Evolutionary conservation across 192 early-diverging fungal genomes (phyloP).

Genomic region (Podila clonocystis): DNA sequence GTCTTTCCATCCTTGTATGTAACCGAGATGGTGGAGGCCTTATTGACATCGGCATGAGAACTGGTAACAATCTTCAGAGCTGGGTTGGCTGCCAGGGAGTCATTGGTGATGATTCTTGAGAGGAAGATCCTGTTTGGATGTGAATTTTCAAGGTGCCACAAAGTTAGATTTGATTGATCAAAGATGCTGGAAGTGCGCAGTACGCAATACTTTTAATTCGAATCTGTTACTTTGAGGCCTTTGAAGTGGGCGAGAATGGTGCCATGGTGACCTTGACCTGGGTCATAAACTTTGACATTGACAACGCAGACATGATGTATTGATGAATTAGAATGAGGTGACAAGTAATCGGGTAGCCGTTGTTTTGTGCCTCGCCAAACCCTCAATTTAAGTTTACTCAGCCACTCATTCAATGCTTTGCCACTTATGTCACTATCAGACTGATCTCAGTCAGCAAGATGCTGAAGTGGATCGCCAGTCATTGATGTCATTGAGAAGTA

Average conservation of each 20-base stretch:
- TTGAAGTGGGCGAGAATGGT: conserved; percentile 56
- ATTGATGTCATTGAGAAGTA: too few relatives aligned
- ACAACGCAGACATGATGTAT: conserved; percentile 33
- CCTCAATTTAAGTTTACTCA: too few relatives aligned
- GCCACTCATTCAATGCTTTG: too few relatives aligned
- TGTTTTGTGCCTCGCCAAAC: too few relatives aligned
- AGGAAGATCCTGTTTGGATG: conserved; percentile 56
- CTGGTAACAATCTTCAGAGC: conserved; percentile 58
- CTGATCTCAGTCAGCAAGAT: too few relatives aligned
- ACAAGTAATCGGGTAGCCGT: too few relatives aligned
- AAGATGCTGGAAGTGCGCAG: neutral
- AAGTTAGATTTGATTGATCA: neutral
- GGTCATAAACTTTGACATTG: conserved; percentile 52
- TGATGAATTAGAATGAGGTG: neutral
- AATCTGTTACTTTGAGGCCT: conserved; percentile 57
- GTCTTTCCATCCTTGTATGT: conserved; percentile 64
- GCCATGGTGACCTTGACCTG: conserved; percentile 64
- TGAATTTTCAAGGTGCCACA: neutral
- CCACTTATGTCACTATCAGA: too few relatives aligned
- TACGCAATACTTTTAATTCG: too few relatives aligned
- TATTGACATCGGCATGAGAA: conserved; percentile 54
- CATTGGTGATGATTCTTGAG: conserved; percentile 59
- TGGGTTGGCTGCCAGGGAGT: conserved; percentile 54
- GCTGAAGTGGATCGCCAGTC: too few relatives aligned
- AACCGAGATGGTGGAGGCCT: conserved; percentile 51